These are phyloP conservation scores for Phytophthora niederhauseri DNA, from an alignment of 352 stramenopile species.

Conservation along the genomic window DNA sequence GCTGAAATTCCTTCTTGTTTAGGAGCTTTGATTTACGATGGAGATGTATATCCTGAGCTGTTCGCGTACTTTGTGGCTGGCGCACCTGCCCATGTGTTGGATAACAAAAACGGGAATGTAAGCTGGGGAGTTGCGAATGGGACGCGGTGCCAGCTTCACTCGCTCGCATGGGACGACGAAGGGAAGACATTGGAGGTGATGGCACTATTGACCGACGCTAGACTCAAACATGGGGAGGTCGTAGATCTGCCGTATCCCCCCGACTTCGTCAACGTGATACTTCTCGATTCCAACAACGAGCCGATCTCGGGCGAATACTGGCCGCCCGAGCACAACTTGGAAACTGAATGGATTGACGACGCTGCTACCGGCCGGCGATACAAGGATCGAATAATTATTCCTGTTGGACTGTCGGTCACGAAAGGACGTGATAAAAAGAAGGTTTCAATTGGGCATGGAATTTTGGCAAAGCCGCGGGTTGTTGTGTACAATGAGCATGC, in stretches of 20 bases:
- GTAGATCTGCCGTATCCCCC: constrained; percentile 20
- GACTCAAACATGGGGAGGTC: neutral
- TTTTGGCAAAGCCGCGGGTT: neutral
- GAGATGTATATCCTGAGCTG: constrained; percentile 14
- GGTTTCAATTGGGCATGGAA: neutral
- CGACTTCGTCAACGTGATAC: constrained; percentile 14
- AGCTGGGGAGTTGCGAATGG: constrained; percentile 20
- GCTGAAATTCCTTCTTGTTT: constrained; percentile 3
- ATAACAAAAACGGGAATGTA: constrained; percentile 16
- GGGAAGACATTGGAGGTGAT: neutral
- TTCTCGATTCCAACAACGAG: neutral
- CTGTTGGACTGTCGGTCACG: neutral
- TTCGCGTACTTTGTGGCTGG: constrained; percentile 22
- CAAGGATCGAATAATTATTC: constrained; percentile 15
- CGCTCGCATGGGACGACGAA: constrained; percentile 24
- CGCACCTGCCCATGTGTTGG: constrained; percentile 15
- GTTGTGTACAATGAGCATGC: constrained; percentile 18
- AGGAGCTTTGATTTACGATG: constrained; percentile 12
- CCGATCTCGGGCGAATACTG: neutral
- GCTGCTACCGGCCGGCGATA: neutral
- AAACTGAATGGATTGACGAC: constrained; percentile 1
- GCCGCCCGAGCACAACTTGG: constrained; percentile 9
- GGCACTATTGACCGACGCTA: neutral
- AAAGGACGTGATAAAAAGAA: neutral
- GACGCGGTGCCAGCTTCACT: constrained; percentile 17